These are phyloP conservation scores for Diaporthe caulivora DNA, from an alignment of 2,329 filamentous ascomycete genomes.

Conservation along the genomic window DNA sequence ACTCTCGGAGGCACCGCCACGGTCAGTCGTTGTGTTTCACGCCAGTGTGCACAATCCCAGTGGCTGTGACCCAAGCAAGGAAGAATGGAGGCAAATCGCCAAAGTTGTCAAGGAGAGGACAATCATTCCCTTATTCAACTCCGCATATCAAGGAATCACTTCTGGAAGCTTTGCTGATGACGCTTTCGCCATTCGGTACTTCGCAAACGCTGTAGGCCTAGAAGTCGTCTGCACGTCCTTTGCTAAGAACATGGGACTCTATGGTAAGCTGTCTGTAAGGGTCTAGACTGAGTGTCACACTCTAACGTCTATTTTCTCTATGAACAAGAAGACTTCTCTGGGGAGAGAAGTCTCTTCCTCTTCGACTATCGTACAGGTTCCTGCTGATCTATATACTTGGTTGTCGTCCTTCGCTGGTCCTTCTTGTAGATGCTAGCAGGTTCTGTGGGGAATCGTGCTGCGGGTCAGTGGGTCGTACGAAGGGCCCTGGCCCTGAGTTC, in stretches of 20 bases:
- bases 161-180: slow-evolving; percentile 47
- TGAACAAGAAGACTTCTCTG: too few relatives aligned
- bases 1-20: slow-evolving; percentile 45
- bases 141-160: slow-evolving; percentile 50
- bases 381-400: too few relatives aligned
- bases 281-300: too few relatives aligned
- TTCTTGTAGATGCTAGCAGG: too few relatives aligned
- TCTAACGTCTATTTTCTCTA: too few relatives aligned
- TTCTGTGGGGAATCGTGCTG: too few relatives aligned
- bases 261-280: slow-evolving; percentile 38
- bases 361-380: too few relatives aligned
- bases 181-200: slow-evolving; percentile 48
- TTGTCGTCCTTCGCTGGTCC: too few relatives aligned
- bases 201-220: slow-evolving; percentile 50
- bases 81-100: slow-evolving; percentile 49
- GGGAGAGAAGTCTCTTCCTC: too few relatives aligned
- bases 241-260: slow-evolving; percentile 68
- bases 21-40: slow-evolving; percentile 51
- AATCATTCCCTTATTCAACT: slow-evolving; percentile 49
- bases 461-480: too few relatives aligned
- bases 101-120: slow-evolving; percentile 40
- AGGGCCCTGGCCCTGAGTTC: too few relatives aligned
- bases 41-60: slow-evolving; percentile 59
- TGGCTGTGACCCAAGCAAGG: slow-evolving; percentile 52
- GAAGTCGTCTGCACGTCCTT: slow-evolving; percentile 72